Evolutionary conservation across 2,329 filamentous ascomycete genomes (phyloP).

Genomic region (Capronia americana): DNA sequence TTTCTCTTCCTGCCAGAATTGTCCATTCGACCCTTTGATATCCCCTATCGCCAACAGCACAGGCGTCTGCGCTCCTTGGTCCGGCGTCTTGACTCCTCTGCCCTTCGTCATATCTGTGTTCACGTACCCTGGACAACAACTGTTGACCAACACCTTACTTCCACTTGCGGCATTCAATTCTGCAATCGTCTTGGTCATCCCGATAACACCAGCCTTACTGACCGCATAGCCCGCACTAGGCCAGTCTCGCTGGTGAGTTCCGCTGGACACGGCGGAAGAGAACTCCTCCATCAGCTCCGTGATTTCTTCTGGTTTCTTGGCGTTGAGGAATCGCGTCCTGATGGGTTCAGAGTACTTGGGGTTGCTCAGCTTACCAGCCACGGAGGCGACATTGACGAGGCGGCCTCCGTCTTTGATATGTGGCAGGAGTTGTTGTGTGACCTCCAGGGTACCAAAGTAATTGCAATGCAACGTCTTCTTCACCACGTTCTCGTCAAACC

Average conservation of each 20-base stretch:
- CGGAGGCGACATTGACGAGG: conserved; percentile 59
- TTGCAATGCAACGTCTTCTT: conserved; percentile 58
- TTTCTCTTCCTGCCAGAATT: conserved; percentile 51
- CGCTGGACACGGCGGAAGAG: conserved; percentile 53
- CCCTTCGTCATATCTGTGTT: conserved; percentile 57
- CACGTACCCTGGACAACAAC: conserved; percentile 54
- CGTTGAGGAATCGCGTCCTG: conserved; percentile 51
- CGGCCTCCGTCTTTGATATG: conserved; percentile 54
- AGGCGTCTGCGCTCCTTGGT: conserved; percentile 54
- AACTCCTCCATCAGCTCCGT: conserved; percentile 59
- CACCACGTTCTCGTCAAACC: conserved; percentile 57
- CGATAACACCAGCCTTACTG: conserved; percentile 54
- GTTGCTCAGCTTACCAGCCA: conserved; percentile 50
- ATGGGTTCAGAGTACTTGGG: conserved; percentile 54
- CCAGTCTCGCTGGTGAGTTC: conserved; percentile 55
- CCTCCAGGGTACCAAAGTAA: conserved; percentile 60
- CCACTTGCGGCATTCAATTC: conserved; percentile 45
- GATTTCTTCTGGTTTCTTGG: conserved; percentile 52
- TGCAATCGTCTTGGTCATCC: conserved; percentile 50
- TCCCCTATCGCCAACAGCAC: conserved; percentile 53
- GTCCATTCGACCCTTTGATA: conserved; percentile 45
- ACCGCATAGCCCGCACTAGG: conserved; percentile 59
- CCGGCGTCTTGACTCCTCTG: conserved; percentile 49
- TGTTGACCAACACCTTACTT: conserved; percentile 47
- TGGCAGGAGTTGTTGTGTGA: conserved; percentile 54